Percentiles rank a stretch among this genome's conserved stretches.
These are phyloP conservation scores for Rhynchospora tenuis DNA, from an alignment of 176 grass and related monocot species.

Conservation along the genomic window DNA sequence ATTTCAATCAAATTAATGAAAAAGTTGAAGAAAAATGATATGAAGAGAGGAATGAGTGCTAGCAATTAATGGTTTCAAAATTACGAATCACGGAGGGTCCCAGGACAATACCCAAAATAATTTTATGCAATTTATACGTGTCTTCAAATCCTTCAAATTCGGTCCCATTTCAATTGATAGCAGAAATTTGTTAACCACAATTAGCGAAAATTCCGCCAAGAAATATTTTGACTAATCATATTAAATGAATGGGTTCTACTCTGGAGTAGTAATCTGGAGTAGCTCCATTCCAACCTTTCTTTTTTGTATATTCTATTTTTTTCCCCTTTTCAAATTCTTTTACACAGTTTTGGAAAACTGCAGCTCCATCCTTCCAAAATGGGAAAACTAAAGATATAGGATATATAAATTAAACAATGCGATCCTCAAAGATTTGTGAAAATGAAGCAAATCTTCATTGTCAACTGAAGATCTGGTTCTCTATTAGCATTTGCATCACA, in stretches of 20 bases:
- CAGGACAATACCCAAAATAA: not conserved
- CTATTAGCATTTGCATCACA: not conserved
- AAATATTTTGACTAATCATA: not conserved
- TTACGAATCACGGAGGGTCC: not conserved
- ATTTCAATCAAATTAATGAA: not conserved
- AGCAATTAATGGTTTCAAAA: not conserved
- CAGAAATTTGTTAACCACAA: not conserved
- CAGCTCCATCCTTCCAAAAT: not conserved
- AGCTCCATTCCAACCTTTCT: too few relatives aligned
- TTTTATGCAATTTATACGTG: not conserved
- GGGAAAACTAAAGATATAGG: too few relatives aligned
- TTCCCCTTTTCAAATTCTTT: not conserved
- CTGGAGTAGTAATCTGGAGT: too few relatives aligned
- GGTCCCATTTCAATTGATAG: not conserved
- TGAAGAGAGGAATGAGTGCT: not conserved
- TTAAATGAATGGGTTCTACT: not conserved
- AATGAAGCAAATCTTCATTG: conserved; percentile 12
- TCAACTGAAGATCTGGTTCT: conserved; percentile 15
- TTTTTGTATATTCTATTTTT: not conserved
- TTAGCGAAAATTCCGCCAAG: not conserved
- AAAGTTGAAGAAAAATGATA: not conserved
- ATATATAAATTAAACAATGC: not conserved
- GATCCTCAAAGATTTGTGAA: not conserved
- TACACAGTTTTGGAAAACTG: not conserved
- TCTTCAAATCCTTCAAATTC: not conserved